Percentiles rank a stretch among this genome's conserved stretches.
Conservation (phyloP, 208 protist species). For the Naegleria gruberi region DNA sequence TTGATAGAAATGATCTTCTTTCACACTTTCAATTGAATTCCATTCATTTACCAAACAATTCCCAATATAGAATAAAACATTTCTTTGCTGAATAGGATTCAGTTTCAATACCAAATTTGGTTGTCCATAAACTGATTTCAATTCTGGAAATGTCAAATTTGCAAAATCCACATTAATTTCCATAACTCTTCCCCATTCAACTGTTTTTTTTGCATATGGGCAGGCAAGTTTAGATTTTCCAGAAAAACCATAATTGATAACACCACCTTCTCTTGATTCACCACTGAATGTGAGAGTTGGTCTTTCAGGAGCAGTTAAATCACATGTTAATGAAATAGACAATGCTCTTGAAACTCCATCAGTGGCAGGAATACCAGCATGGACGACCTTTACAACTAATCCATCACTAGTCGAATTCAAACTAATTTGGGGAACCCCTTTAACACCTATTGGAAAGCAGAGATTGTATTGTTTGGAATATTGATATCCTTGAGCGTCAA, state of each 20-base stretch:
- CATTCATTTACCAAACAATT: too few relatives aligned
- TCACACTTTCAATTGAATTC: too few relatives aligned
- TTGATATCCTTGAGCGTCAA: background rate
- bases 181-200: too few relatives aligned
- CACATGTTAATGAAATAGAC: background rate
- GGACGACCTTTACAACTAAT: background rate
- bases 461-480: background rate
- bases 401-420: background rate
- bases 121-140: too few relatives aligned
- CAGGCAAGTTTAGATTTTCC: background rate
- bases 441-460: background rate
- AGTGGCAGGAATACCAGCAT: background rate
- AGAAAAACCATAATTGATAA: background rate
- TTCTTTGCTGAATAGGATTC: too few relatives aligned
- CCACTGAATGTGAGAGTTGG: background rate
- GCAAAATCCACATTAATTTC: too few relatives aligned
- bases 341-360: too few relatives aligned
- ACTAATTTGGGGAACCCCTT: background rate
- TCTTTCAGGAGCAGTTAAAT: background rate
- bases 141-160: too few relatives aligned
- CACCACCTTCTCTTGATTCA: background rate
- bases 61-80: too few relatives aligned
- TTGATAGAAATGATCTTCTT: too few relatives aligned
- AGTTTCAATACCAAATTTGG: too few relatives aligned
- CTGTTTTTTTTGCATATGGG: too few relatives aligned